phyloP scores from a whole-genome alignment of 148 eudicot genomes.

The Nyssa sinensis region DNA sequence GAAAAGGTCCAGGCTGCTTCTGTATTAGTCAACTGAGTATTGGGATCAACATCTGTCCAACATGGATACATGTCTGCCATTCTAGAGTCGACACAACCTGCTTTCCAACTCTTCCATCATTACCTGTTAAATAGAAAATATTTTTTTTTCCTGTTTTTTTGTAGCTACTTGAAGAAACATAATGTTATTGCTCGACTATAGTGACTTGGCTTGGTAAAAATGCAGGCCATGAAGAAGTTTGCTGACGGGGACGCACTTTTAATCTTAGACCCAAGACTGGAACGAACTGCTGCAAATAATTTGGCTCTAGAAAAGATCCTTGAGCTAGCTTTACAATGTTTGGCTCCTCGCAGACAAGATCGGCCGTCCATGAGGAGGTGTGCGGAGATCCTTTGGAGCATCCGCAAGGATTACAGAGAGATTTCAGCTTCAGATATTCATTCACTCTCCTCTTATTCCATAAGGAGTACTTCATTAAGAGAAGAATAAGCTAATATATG shows the following conservation, averaged over 20 bases:
- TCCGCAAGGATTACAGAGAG: conserved; percentile 69
- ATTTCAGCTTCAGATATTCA: conserved; percentile 24
- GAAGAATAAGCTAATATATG: conserved; percentile 16
- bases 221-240: conserved; percentile 77
- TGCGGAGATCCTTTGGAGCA: conserved; percentile 77
- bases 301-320: conserved; percentile 59
- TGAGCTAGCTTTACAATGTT: conserved; percentile 64
- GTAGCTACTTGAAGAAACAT: neutral
- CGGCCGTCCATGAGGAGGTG: conserved; percentile 82
- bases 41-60: too few species aligned
- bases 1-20: too few species aligned
- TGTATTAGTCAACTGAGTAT: too few species aligned
- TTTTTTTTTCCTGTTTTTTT: too few species aligned
- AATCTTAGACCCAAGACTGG: conserved; percentile 68
- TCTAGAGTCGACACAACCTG: too few species aligned
- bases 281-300: conserved; percentile 44
- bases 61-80: too few species aligned
- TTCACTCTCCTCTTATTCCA: conserved; percentile 26
- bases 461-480: conserved; percentile 24
- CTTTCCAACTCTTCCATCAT: too few species aligned
- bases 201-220: neutral
- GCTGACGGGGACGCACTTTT: conserved; percentile 57
- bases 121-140: too few species aligned
- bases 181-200: neutral
- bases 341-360: conserved; percentile 51